Evolutionary conservation across 306 rosid species (phyloP), one percentile per base, ranked within the genome.

Genomic region (Betula pendula): DNA sequence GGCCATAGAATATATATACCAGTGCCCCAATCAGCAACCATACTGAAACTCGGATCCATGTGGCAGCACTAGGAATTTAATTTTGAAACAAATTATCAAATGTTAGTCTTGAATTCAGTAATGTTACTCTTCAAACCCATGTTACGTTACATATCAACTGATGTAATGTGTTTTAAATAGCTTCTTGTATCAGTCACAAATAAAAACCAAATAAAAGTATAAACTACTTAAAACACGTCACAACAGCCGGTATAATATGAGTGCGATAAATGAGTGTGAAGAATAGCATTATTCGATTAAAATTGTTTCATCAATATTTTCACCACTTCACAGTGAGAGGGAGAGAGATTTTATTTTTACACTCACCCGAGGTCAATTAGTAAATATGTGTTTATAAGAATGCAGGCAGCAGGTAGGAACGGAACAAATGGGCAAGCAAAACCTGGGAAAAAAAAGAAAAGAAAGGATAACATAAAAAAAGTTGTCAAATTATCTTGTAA

Each of bases 341-440:
- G 38, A 40, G 49, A 45, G 19, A 75, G 70, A 70, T 12, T 15
- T 59, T 38, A 24, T 33, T 49, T 29, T 78, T 69, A 62, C n/a
- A 73, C 90, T 89, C 81, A 89, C 93, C 96, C 91, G 48, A 91
- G 96, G 81, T 81, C 87, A 79, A 87, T 82, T 8, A 91, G 82
- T 25, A 91, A 68, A 84, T 87, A 91, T 76, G 91, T 84, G 81
- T 91, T 91, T 78, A 87, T 81, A 58, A 91, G 90, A 84, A 91
- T 85, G 81, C 91, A 87, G 66, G 88, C 82, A 63, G 90, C 89
- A 58, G 91, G 96, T 50, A 91, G 62, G 85, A 87, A 89, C 42
- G 96, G 96, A 70, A 91, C 89, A 76, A 82, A 85, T 42, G 96
- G 91, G 80, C 96, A 89, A 71, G 68, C 84, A 79, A 91, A 91